phyloP scores from a whole-genome alignment of 1,284 basidiomycete genomes.

The Austroboletus rostrupii region DNA sequence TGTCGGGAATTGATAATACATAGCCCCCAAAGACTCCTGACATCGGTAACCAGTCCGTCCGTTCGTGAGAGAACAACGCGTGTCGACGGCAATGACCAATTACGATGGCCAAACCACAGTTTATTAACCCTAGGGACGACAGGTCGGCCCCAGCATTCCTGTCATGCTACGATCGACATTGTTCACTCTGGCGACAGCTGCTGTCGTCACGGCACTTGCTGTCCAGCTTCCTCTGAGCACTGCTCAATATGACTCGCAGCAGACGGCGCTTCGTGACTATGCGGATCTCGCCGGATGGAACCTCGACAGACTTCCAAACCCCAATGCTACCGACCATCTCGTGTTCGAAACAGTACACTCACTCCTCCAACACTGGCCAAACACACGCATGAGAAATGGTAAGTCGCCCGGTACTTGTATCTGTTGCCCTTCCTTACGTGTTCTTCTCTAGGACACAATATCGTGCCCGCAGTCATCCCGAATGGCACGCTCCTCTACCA shows the following conservation, averaged over 20 bases:
- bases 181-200: neutral
- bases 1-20: too few relatives aligned
- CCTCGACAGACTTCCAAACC: conserved; percentile 12
- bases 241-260: neutral
- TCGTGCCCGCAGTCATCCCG: conserved; percentile 41
- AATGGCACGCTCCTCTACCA: conserved; percentile 43
- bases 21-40: too few relatives aligned
- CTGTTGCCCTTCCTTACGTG: neutral
- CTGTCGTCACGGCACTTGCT: neutral
- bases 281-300: conserved; percentile 10
- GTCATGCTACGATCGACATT: conserved; percentile 9
- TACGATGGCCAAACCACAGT: neutral
- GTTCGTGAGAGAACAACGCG: neutral
- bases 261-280: neutral
- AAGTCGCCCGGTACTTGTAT: neutral
- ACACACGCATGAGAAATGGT: conserved; percentile 48
- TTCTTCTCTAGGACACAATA: conserved; percentile 33
- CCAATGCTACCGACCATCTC: conserved; percentile 22
- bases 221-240: conserved; percentile 14
- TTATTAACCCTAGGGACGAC: neutral
- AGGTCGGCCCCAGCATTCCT: too few relatives aligned
- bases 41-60: neutral
- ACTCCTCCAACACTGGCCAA: conserved; percentile 47
- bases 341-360: conserved; percentile 30
- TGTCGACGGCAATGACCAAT: neutral